Percentiles rank a stretch among this genome's conserved stretches.
These are phyloP conservation scores for Botrytis cinerea DNA, from an alignment of 2,329 filamentous ascomycete genomes.

Conservation along the genomic window DNA sequence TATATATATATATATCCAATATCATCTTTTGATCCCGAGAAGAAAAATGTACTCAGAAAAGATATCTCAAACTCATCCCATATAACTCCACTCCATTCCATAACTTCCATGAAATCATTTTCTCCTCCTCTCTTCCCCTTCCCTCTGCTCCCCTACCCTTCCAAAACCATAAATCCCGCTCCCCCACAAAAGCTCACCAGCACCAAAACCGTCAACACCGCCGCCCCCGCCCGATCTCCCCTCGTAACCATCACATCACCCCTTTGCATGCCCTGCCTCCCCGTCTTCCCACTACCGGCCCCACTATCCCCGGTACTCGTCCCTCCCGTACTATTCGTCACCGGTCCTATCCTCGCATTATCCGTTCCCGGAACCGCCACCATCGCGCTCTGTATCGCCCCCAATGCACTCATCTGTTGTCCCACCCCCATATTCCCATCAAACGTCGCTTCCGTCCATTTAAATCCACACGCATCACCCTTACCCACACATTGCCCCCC, in stretches of 20 bases:
- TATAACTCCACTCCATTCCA: accelerated
- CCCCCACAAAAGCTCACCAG: slow-evolving; percentile 35
- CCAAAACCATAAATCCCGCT: slow-evolving; percentile 27
- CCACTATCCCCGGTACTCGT: slow-evolving; percentile 39
- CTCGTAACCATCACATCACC: slow-evolving; percentile 36
- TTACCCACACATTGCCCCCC: slow-evolving; percentile 60
- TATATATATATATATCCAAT: neutral
- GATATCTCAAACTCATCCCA: neutral
- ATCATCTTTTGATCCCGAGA: neutral
- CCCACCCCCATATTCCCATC: slow-evolving; percentile 65
- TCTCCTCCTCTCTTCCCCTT: no score
- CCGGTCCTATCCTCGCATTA: slow-evolving; percentile 40
- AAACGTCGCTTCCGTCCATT: slow-evolving; percentile 55
- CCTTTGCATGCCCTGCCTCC: neutral
- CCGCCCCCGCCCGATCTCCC: slow-evolving; percentile 47
- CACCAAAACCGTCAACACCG: slow-evolving; percentile 45
- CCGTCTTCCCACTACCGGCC: slow-evolving; percentile 4
- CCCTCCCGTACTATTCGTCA: slow-evolving; percentile 44
- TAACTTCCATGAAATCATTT: no score
- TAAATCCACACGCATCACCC: slow-evolving; percentile 60
- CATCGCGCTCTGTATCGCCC: slow-evolving; percentile 53
- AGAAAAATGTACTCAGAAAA: neutral
- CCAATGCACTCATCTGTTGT: slow-evolving; percentile 70
- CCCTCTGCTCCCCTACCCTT: neutral
- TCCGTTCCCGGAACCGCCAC: slow-evolving; percentile 39